Base-by-base conservation (phyloP, 148 eudicot species). In the Vaccinium macrocarpon region DNA sequence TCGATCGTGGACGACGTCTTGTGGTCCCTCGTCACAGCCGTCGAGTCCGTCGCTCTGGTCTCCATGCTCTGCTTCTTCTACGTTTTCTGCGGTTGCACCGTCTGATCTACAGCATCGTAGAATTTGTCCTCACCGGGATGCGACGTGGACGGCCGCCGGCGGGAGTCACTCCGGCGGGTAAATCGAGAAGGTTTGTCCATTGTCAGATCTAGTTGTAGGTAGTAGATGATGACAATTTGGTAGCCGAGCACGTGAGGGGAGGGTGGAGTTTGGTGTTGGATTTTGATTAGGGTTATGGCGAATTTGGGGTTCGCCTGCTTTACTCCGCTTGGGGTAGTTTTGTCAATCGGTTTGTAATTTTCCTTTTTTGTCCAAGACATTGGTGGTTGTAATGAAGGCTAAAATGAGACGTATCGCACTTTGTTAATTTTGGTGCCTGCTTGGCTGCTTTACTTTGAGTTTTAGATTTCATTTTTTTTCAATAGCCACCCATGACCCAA, bases 31-130 rank as follows among this genome's bases (percentile, higher is more conserved):
- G 62, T 88, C 88, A 74, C 88, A 42, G 88, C 90, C 78, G 81
- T 88, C 46, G 90, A 88, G 82, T 88, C 90, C 49, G 87, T 88
- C 13, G 87, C 85, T 38, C 59, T 88, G 35, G 88, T 88, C 64
- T 84, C 88, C 42, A 78, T 84, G 83, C 85, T 88, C 82, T 84
- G 87, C 84, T 84, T 84, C 82, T 88, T 86, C 87, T 84, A 71
- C 90, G 85, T 88, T 35, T 84, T 88, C 85, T 88, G 90, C 46
- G 90, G 90, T 46, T 88, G 90, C 29, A 88, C 90, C 21, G 35
- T 88, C 61, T 88, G 83, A 86, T 32, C 49, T 61, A 12, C 57
- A 0, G 3, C 56, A 42, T 4, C 14, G 13, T 51, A 35, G 70
- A 46, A 13, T 53, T 9, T 8, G 73, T 81, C 21, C 13, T 81